A percentile compares a stretch with the other conserved stretches of the same genome.
Conservation (phyloP, 2,329 filamentous ascomycete genomes). For the Chalaropsis thielavioides region DNA sequence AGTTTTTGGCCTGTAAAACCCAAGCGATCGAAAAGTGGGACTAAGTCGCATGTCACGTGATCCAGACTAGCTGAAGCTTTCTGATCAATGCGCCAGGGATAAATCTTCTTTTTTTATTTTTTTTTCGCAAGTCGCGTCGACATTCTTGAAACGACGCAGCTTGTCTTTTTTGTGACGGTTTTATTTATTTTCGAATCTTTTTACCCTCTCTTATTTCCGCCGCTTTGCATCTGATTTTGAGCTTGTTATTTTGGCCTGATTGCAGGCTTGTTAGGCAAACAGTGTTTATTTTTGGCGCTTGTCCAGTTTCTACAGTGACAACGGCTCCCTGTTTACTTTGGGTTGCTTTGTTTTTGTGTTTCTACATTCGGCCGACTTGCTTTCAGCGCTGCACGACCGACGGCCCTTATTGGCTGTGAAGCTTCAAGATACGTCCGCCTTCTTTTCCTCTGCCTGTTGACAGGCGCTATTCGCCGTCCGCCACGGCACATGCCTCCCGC, state of each 20-base stretch:
- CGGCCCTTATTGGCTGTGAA: too few relatives aligned
- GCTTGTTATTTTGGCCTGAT: too few relatives aligned
- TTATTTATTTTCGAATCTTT: not conserved
- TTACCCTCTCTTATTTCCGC: not conserved
- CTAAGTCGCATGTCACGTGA: not conserved
- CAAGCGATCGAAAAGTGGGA: not conserved
- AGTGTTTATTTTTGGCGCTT: not conserved
- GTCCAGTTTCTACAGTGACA: not conserved
- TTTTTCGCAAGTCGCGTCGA: not conserved
- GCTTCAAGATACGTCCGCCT: not conserved
- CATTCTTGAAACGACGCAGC: not conserved
- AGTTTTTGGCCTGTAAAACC: not conserved
- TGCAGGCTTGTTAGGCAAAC: not conserved
- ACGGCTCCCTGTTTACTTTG: not conserved
- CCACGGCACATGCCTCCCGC: conserved; percentile 11
- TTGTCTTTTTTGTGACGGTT: not conserved
- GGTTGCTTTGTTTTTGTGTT: not conserved
- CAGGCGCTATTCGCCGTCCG: not conserved
- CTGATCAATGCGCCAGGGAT: conserved; percentile 5
- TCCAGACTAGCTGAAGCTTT: not conserved
- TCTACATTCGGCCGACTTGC: not conserved
- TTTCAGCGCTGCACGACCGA: too few relatives aligned
- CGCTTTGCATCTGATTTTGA: too few relatives aligned
- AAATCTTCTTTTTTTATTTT: not conserved
- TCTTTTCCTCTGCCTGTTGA: not conserved